Conservation (phyloP, 441 rosid species). For the Adansonia gregorii region DNA sequence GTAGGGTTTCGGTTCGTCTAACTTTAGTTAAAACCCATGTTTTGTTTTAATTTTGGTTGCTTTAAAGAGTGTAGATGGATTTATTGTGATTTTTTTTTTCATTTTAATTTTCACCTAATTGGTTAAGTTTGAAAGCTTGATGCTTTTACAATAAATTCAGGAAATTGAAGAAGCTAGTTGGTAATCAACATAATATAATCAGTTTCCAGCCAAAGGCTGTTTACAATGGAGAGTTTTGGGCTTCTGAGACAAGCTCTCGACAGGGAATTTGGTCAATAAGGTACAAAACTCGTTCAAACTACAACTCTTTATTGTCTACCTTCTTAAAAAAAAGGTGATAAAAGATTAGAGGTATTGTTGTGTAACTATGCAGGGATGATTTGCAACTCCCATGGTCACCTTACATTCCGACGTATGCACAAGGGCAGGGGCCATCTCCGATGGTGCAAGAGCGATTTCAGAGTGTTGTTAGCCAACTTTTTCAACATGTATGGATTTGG, state of each 20-base stretch:
- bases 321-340: not conserved
- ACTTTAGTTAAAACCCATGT: not conserved
- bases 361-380: constrained; percentile 64
- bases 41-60: not conserved
- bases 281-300: constrained; percentile 34
- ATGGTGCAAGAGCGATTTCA: constrained; percentile 90
- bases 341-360: not conserved
- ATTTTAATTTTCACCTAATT: not conserved
- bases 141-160: constrained; percentile 35
- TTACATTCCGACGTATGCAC: constrained; percentile 71
- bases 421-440: constrained; percentile 84
- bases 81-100: not conserved
- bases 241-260: constrained; percentile 44
- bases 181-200: constrained; percentile 40
- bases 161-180: constrained; percentile 54
- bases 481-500: constrained; percentile 61
- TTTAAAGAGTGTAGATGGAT: not conserved
- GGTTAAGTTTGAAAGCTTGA: not conserved
- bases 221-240: constrained; percentile 48
- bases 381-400: constrained; percentile 73
- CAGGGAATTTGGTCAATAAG: constrained; percentile 88
- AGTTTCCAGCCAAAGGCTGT: constrained; percentile 48
- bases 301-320: not conserved
- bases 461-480: constrained; percentile 85
- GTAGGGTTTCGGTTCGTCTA: not conserved